Evolutionary conservation across 2,329 filamentous ascomycete genomes (phyloP).

Genomic region (Pseudopyricularia cyperi): DNA sequence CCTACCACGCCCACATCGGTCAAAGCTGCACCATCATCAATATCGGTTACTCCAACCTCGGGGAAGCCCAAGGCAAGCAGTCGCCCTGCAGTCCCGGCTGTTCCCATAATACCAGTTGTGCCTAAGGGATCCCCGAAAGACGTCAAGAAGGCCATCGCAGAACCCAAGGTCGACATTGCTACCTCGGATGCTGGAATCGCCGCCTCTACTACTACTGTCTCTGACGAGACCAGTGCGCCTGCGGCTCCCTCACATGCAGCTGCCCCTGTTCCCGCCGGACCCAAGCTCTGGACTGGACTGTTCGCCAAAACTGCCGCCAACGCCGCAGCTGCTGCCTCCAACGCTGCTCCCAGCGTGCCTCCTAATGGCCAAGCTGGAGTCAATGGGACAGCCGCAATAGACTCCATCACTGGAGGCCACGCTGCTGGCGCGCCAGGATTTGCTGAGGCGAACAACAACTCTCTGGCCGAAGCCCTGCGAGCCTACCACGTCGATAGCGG

Average conservation of each 20-base stretch:
- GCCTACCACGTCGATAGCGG: slow-evolving; percentile 55
- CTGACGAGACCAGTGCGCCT: slow-evolving; percentile 3
- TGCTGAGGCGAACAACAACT: slow-evolving; percentile 33
- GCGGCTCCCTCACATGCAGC: slow-evolving; percentile 6
- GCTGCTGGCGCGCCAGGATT: slow-evolving; percentile 19
- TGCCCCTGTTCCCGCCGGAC: slow-evolving; percentile 15
- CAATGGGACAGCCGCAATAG: slow-evolving; percentile 13
- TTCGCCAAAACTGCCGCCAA: slow-evolving; percentile 16
- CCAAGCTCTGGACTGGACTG: slow-evolving; percentile 24
- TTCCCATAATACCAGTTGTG: slow-evolving; percentile 33
- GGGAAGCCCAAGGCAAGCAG: slow-evolving; percentile 14
- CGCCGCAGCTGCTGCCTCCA: slow-evolving; percentile 9
- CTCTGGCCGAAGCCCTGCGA: slow-evolving; percentile 64
- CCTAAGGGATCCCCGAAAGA: slow-evolving; percentile 25
- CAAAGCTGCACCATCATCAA: slow-evolving; percentile 12
- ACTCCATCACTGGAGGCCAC: slow-evolving; percentile 10
- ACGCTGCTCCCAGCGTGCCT: slow-evolving; percentile 5
- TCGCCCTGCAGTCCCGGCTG: slow-evolving; percentile 23
- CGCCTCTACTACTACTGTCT: background rate
- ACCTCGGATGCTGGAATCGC: slow-evolving; percentile 5
- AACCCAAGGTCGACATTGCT: slow-evolving; percentile 8
- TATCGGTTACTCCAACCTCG: slow-evolving; percentile 11
- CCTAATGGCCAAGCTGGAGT: slow-evolving; percentile 6
- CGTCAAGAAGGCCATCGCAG: slow-evolving; percentile 9
- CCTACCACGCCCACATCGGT: slow-evolving; percentile 21